These are phyloP conservation scores for Paxillus rubicundulus DNA, from an alignment of 768 basidiomycete species.

Conservation along the genomic window DNA sequence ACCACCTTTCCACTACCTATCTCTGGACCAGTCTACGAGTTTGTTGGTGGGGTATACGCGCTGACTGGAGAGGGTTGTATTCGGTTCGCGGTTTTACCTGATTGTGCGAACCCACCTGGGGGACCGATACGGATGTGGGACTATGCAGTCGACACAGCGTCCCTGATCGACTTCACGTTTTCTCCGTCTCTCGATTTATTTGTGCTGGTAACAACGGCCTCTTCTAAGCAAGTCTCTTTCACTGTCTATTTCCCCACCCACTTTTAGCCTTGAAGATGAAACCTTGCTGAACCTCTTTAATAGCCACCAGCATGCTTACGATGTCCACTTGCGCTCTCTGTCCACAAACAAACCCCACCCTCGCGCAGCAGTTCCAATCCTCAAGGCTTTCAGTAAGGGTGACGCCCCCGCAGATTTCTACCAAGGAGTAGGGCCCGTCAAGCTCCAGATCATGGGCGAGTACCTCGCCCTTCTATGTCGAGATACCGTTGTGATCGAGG, in stretches of 20 bases:
- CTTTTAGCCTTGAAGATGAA: background rate
- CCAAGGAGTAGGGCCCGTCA: constrained; percentile 31
- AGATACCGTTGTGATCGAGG: constrained; percentile 25
- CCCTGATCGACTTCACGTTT: constrained; percentile 56
- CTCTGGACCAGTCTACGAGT: constrained; percentile 50
- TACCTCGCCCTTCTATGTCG: constrained; percentile 50
- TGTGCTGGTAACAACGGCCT: constrained; percentile 45
- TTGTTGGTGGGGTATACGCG: constrained; percentile 49
- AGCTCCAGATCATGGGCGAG: constrained; percentile 46
- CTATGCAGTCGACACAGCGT: constrained; percentile 40
- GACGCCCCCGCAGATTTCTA: background rate
- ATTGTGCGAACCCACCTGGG: background rate
- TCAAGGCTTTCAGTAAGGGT: constrained; percentile 5
- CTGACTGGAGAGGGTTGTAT: constrained; percentile 44
- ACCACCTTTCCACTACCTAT: constrained; percentile 40
- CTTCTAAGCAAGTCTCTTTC: constrained; percentile 37
- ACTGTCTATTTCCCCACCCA: background rate
- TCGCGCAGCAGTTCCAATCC: constrained; percentile 38
- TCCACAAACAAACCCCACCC: constrained; percentile 51
- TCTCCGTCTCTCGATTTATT: constrained; percentile 54
- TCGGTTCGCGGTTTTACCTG: constrained; percentile 36
- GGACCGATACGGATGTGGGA: constrained; percentile 37
- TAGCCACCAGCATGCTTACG: constrained; percentile 44
- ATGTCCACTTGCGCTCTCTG: constrained; percentile 50
- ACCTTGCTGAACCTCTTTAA: background rate